A percentile compares a stretch with the other conserved stretches of the same genome.
These are phyloP conservation scores for Scleroderma bovista DNA, from an alignment of 768 basidiomycete genomes.

Conservation along the genomic window DNA sequence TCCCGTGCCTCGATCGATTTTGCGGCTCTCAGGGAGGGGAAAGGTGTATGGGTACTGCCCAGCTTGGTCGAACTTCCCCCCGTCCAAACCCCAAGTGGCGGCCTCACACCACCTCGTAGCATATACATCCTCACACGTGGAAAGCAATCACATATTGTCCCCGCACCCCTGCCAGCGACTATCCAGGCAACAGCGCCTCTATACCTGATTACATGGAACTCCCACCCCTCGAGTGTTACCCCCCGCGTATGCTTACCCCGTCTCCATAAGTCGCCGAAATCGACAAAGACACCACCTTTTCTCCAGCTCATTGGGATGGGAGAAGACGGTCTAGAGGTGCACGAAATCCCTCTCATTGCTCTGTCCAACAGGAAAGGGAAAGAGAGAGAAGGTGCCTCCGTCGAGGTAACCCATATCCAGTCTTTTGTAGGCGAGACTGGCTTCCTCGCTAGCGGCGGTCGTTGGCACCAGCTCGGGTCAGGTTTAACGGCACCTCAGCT, in stretches of 20 bases:
- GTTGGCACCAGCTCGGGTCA: constrained; percentile 36
- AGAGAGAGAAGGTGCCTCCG: constrained; percentile 40
- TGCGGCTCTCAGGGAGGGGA: constrained; percentile 34
- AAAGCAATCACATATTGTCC: constrained; percentile 59
- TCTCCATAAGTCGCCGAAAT: constrained; percentile 7
- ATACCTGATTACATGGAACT: constrained; percentile 52
- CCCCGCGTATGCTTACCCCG: constrained; percentile 44
- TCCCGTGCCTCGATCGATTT: constrained; percentile 42
- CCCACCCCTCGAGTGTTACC: constrained; percentile 47
- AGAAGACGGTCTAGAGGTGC: constrained; percentile 68
- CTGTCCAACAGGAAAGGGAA: constrained; percentile 36
- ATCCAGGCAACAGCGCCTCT: constrained; percentile 46
- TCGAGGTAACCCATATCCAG: constrained; percentile 47
- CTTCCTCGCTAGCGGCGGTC: constrained; percentile 40
- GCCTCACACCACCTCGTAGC: constrained; percentile 26
- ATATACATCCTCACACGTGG: constrained; percentile 69
- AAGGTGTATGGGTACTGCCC: constrained; percentile 23
- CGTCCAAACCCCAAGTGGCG: constrained; percentile 12
- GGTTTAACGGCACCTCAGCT: constrained; percentile 27
- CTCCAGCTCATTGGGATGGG: constrained; percentile 69
- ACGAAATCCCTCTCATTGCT: constrained; percentile 56
- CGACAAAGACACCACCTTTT: constrained; percentile 31
- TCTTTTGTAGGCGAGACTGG: constrained; percentile 61
- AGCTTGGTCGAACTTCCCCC: constrained; percentile 21
- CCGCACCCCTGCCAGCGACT: constrained; percentile 59